Conservation (phyloP, 148 eudicot species). For the Talinum fruticosum region DNA sequence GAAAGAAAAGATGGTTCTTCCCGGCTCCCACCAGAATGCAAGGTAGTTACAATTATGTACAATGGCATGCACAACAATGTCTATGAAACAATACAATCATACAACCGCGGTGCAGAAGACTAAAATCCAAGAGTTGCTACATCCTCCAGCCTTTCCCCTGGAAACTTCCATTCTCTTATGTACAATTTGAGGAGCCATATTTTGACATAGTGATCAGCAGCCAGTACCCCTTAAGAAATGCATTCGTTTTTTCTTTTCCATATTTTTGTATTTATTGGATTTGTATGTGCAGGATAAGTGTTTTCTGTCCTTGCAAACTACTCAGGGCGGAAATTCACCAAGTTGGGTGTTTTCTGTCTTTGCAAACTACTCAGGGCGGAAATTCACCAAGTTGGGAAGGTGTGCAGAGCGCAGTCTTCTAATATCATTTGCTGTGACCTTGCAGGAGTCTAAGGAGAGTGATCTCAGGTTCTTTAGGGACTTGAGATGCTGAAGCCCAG, state of each 20-base stretch:
- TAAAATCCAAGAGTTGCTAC: not conserved
- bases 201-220: not conserved
- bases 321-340: slow-evolving; percentile 59
- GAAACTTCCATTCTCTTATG: slow-evolving; percentile 1
- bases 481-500: slow-evolving; percentile 56
- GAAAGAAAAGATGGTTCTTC: not conserved
- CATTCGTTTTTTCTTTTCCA: not conserved
- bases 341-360: no score
- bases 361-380: slow-evolving; percentile 67
- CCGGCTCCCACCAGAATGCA: not conserved
- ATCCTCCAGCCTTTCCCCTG: not conserved
- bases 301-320: slow-evolving; percentile 15
- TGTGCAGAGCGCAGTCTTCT: slow-evolving; percentile 49
- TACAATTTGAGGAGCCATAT: not conserved
- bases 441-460: slow-evolving; percentile 65
- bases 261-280: not conserved
- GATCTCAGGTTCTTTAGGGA: slow-evolving; percentile 55
- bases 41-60: no score
- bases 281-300: not conserved
- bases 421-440: slow-evolving; percentile 69
- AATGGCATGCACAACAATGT: not conserved
- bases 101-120: not conserved
- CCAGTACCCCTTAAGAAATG: not conserved
- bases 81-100: not conserved
- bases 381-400: slow-evolving; percentile 60